Base-by-base conservation (phyloP, 805 yeast species). In the Metschnikowia gelsemii region DNA sequence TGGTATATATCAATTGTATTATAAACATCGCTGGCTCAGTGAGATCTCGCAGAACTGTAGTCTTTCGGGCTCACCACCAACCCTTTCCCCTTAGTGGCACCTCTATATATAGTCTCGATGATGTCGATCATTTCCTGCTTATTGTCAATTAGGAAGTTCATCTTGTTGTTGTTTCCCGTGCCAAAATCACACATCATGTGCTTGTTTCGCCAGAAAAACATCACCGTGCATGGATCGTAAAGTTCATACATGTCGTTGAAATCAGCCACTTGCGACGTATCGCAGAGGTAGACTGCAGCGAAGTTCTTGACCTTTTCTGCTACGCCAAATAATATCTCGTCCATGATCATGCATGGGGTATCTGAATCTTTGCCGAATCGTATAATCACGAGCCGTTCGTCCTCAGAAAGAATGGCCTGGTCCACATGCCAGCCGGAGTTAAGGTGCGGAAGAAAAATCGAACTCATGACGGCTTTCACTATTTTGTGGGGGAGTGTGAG, bases 111-210 rank as follows among this genome's bases (percentile, higher is more conserved):
- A 0, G 90, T 83, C 57, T 93, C 99, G 8, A 93, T 66, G 22
- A 93, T 84, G 61, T 91, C 98, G 16, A 93, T 85, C 72, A 93
- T 64, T 52, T 89, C 97, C 60, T 91, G 96, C 46, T 84, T 82
- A 58, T 87, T 87, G 30, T 78, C 81, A 9, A 79, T 73, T 38
- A 60, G 55, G 63, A 91, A 91, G 57, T 88, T 89, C 68, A 93
- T 69, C 70, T 93, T 91, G 70, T 93, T 93, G 64, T 93, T 93
- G 59, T 93, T 89, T 23, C 99, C 99, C 0, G 98, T 93, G 2
- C 99, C 99, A 62, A 90, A 89, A 69, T 93, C 99, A 64, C 96
- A 87, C 95, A 93, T 81, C 95, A 91, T 90, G 62, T 91, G 98
- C 61, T 88, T 85, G 66, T 91, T 91, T 38, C 95, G 71, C 65